Evolutionary conservation across 2,329 filamentous ascomycete species (phyloP), one percentile per base, ranked within the genome.

Genomic region (Fusarium sp.): DNA sequence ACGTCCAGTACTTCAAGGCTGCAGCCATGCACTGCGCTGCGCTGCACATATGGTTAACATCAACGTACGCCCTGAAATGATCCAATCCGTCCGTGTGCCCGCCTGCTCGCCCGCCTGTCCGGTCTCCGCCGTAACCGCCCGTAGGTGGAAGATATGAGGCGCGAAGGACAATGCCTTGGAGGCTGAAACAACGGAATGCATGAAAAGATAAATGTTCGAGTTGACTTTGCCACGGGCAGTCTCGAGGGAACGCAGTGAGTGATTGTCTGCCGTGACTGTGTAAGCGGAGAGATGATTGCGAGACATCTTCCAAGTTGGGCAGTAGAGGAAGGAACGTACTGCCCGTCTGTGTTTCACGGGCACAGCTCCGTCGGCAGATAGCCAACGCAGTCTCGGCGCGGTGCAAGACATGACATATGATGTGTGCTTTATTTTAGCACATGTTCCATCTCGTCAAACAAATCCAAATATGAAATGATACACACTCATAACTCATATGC

Each of bases 101-200:
- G 18, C 56, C 64, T 38, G 40, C 23, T 25, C 36, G 40, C 55
- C 67, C 67, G 50, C 42, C 59, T 50, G 67, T 64, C 67, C 64
- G 60, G 60, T 65, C 67, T 68, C 67, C 60, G 49, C 67, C 67
- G 53, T 51, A 58, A 68, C 57, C 46, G 53, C 66, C 53, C 49
- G 27, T 63, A 4, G 31, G 51, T 55, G 27, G 23, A 44, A 57
- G 25, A 44, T 56, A 46, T 29, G 53, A 67, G 53, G 40, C 60
- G 59, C 16, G 49, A 58, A 38, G 50, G 18, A 40, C 31, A 18
- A 67, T 53, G 29, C 38, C 16, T 61, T 27, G 51, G 50, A 55
- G 53, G 67, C 67, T 68, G 56, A 56, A 50, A 65, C 57, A 56
- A 27, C 64, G 67, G 64, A 70, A 70, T 70, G 67, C 33, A 68